A percentile compares a stretch with the other conserved stretches of the same genome.
Evolutionary conservation across 2,329 filamentous ascomycete species (phyloP).

Genomic region (Fusarium robinianum): DNA sequence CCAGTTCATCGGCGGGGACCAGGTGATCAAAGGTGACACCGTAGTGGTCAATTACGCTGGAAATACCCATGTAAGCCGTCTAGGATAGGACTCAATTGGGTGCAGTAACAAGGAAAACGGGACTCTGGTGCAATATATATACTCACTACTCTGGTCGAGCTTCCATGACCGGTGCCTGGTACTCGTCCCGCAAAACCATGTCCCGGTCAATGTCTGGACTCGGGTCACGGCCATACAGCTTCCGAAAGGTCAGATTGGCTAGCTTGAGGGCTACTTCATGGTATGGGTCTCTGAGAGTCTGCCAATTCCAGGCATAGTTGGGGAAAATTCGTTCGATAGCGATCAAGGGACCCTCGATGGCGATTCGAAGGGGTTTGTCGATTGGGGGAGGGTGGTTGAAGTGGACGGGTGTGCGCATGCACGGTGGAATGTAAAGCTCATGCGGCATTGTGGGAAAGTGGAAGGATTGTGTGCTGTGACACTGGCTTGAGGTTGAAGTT

Average conservation of each 20-base stretch:
- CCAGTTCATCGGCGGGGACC: conserved; percentile 40
- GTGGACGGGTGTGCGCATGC: conserved; percentile 18
- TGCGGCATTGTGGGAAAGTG: conserved; percentile 18
- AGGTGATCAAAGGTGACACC: conserved; percentile 49
- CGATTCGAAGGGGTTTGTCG: conserved; percentile 24
- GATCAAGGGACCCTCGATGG: conserved; percentile 28
- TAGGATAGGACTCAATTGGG: too few relatives aligned
- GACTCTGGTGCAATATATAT: too few relatives aligned
- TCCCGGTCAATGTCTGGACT: conserved; percentile 1
- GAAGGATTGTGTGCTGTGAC: too few relatives aligned
- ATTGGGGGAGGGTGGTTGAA: conserved; percentile 16
- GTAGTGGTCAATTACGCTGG: conserved; percentile 41
- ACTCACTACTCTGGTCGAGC: conserved; percentile 1
- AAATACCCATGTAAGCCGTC: too few relatives aligned
- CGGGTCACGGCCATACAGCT: conserved; percentile 15
- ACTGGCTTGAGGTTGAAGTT: too few relatives aligned
- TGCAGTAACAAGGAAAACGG: too few relatives aligned
- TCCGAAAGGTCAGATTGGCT: conserved; percentile 15
- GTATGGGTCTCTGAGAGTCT: conserved; percentile 19
- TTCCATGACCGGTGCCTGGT: conserved; percentile 25
- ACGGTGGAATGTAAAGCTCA: conserved; percentile 26
- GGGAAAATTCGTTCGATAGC: conserved; percentile 27
- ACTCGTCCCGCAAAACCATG: conserved; percentile 28
- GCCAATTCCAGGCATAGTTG: too few relatives aligned
- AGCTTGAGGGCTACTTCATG: conserved; percentile 14